Percentiles rank a stretch among this genome's conserved stretches.
phyloP scores from a whole-genome alignment of 208 protist species.

The Phytomonas sp. region DNA sequence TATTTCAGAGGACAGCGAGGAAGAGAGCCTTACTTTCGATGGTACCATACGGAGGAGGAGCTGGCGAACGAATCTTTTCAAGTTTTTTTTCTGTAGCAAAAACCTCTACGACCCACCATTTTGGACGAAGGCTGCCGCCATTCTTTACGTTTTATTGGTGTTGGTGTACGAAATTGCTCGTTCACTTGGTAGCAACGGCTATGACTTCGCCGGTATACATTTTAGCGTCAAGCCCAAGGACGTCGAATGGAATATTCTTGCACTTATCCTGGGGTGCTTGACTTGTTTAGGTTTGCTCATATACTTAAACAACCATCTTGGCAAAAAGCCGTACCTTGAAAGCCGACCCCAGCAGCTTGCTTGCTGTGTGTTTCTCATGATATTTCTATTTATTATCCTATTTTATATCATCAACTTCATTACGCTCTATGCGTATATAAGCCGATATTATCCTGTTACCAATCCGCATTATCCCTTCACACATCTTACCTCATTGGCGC shows the following conservation, averaged over 20 bases:
- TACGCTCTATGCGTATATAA: conserved; percentile 30
- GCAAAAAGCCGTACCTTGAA: conserved; percentile 75
- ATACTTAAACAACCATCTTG: conserved; percentile 56
- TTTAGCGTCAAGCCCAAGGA: neutral
- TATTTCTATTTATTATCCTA: conserved; percentile 40
- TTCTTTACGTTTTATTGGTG: conserved; percentile 36
- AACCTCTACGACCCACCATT: conserved; percentile 68
- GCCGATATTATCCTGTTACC: conserved; percentile 19
- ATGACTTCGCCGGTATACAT: neutral
- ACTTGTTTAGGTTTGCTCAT: conserved; percentile 48
- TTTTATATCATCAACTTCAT: conserved; percentile 47
- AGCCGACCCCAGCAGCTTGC: conserved; percentile 82
- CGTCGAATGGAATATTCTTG: conserved; percentile 26
- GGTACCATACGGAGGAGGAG: neutral
- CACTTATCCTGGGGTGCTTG: conserved; percentile 33
- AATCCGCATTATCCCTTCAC: conserved; percentile 31
- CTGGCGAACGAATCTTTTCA: neutral
- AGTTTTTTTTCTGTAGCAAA: conserved; percentile 24
- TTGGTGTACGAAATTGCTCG: conserved; percentile 40
- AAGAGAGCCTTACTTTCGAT: conserved; percentile 6
- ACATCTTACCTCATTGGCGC: conserved; percentile 61
- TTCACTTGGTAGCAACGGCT: neutral
- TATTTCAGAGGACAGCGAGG: neutral
- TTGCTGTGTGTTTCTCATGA: conserved; percentile 63
- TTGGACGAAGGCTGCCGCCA: conserved; percentile 61